Percentiles rank a stretch among this genome's conserved stretches.
Evolutionary conservation across 1,284 basidiomycete genomes (phyloP).

Genomic region (Fomitiporia mediterranea): DNA sequence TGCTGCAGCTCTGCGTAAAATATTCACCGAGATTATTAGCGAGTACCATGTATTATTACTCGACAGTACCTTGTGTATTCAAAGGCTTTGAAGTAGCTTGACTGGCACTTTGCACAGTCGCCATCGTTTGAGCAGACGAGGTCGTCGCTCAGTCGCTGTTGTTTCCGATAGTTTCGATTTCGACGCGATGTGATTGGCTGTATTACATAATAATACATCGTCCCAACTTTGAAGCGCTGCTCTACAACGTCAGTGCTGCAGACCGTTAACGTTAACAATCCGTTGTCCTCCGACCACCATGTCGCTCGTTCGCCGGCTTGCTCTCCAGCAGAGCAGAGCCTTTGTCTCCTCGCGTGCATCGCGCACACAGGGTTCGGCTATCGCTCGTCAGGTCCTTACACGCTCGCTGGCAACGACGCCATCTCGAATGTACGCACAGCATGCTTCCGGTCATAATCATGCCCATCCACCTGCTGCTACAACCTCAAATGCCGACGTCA

Average conservation of each 20-base stretch:
- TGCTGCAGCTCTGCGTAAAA: constrained; percentile 80
- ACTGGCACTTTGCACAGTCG: too few species aligned
- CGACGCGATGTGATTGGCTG: constrained; percentile 10
- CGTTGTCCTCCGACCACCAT: constrained; percentile 12
- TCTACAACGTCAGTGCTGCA: background rate
- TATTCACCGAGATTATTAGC: constrained; percentile 30
- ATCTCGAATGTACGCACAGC: constrained; percentile 16
- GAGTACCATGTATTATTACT: constrained; percentile 26
- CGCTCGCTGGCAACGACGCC: constrained; percentile 18
- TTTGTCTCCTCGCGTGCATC: constrained; percentile 8
- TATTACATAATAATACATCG: constrained; percentile 15
- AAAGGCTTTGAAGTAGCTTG: constrained; percentile 45
- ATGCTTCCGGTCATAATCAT: constrained; percentile 25
- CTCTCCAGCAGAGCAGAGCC: constrained; percentile 15
- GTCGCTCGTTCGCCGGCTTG: constrained; percentile 18
- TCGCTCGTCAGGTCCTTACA: constrained; percentile 11
- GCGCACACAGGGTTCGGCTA: constrained; percentile 4
- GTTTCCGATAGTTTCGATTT: constrained; percentile 7
- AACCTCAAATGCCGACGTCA: constrained; percentile 42
- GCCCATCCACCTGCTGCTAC: constrained; percentile 26
- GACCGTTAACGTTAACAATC: background rate
- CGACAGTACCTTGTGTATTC: constrained; percentile 60
- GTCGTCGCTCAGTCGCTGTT: constrained; percentile 30
- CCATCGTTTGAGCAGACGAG: too few species aligned
- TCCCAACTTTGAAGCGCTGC: constrained; percentile 8